Percentiles rank a stretch among this genome's conserved stretches.
phyloP scores from a whole-genome alignment of 345 rosid species.

The Stellera chamaejasme region DNA sequence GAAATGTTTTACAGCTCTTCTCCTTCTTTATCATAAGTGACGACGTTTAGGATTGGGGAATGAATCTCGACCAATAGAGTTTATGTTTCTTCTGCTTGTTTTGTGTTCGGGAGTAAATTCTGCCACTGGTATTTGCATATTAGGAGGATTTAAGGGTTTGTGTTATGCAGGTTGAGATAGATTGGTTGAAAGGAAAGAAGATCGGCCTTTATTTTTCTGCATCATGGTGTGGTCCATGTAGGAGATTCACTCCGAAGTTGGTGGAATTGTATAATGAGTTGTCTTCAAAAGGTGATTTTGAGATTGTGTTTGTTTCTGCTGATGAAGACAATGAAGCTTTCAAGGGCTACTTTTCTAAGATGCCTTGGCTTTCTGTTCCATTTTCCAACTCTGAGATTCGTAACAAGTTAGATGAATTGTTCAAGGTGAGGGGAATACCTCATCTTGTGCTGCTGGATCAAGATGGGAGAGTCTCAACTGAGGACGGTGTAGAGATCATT shows the following conservation, averaged over 20 bases:
- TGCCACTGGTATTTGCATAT: no score
- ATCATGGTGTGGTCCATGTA: conserved; percentile 81
- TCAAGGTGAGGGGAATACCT: conserved; percentile 65
- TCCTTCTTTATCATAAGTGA: no score
- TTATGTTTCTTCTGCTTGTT: no score
- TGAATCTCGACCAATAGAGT: no score
- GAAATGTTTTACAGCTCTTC: no score
- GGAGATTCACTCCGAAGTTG: conserved; percentile 49
- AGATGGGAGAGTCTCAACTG: conserved; percentile 38
- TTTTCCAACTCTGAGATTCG: conserved; percentile 54
- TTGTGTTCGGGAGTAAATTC: no score
- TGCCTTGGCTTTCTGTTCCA: conserved; percentile 91
- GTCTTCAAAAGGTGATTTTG: conserved; percentile 39
- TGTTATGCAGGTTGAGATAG: conserved; percentile 47
- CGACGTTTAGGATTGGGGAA: no score
- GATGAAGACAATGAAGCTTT: conserved; percentile 57
- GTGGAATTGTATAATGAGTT: conserved; percentile 48
- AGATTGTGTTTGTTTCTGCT: conserved; percentile 48
- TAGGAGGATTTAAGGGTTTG: no score
- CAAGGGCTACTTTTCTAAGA: conserved; percentile 47
- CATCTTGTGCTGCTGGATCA: conserved; percentile 61
- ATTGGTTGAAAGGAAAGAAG: conserved; percentile 65
- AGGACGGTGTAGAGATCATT: conserved; percentile 40
- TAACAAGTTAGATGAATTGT: conserved; percentile 33
- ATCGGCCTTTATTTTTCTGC: conserved; percentile 81